Conservation (phyloP, 768 basidiomycete species). For the Pisolithus microcarpus region DNA sequence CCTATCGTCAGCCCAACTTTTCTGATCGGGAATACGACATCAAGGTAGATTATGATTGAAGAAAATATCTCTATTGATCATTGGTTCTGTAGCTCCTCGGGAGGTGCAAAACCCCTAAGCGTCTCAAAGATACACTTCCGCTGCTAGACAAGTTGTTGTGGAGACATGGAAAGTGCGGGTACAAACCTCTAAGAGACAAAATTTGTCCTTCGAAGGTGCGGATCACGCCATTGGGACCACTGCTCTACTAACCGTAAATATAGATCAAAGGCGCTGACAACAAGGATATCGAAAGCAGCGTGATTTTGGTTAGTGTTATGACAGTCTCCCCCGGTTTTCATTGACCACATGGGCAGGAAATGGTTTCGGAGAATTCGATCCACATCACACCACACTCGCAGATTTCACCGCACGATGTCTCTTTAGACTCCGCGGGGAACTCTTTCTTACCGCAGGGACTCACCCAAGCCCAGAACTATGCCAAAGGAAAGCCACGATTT, state of each 20-base stretch:
- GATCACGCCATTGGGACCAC: background rate
- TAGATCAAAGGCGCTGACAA: constrained; percentile 36
- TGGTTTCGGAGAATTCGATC: constrained; percentile 64
- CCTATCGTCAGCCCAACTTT: constrained; percentile 42
- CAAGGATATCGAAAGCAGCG: constrained; percentile 46
- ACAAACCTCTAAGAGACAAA: constrained; percentile 53
- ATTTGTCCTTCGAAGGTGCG: constrained; percentile 75
- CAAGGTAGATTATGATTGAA: constrained; percentile 35
- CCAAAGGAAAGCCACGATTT: constrained; percentile 63
- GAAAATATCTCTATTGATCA: background rate
- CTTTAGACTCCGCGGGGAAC: constrained; percentile 48
- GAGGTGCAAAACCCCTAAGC: constrained; percentile 61
- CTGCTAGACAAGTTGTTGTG: constrained; percentile 56
- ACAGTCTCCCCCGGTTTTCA: background rate
- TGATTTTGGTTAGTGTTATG: constrained; percentile 48
- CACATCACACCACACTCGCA: constrained; percentile 49
- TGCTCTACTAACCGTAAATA: background rate
- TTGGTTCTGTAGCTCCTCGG: constrained; percentile 30
- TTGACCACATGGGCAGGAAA: constrained; percentile 42
- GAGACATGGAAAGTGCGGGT: constrained; percentile 64
- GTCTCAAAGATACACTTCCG: constrained; percentile 50
- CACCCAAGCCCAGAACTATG: constrained; percentile 41
- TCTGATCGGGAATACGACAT: constrained; percentile 64
- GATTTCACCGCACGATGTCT: constrained; percentile 30
- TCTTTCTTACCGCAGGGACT: constrained; percentile 38